phyloP scores from a whole-genome alignment of 768 basidiomycete species.

The Nidularia pulvinata region DNA sequence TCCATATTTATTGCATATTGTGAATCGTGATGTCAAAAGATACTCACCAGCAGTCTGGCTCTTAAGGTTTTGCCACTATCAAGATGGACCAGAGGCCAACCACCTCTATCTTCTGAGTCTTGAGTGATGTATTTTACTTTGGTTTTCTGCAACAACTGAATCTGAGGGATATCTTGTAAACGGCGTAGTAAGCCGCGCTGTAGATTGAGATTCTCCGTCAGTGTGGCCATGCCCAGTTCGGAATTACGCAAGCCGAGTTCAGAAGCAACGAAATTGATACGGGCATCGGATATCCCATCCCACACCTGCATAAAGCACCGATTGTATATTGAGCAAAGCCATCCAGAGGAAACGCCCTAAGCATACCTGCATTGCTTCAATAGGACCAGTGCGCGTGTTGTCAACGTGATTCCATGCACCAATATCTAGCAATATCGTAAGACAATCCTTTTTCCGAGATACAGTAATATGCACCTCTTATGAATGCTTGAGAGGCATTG shows the following conservation, averaged over 20 bases:
- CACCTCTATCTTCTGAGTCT: slow-evolving; percentile 48
- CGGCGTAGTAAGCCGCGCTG: slow-evolving; percentile 80
- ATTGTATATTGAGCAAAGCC: background rate
- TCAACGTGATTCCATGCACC: slow-evolving; percentile 88
- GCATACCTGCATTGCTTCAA: slow-evolving; percentile 85
- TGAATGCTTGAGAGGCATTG: slow-evolving; percentile 64
- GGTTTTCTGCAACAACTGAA: slow-evolving; percentile 70
- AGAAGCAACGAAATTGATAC: slow-evolving; percentile 68
- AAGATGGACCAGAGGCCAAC: slow-evolving; percentile 82
- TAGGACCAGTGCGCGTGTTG: slow-evolving; percentile 57
- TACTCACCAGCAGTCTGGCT: slow-evolving; percentile 72
- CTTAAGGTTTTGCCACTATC: slow-evolving; percentile 66
- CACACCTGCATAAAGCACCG: slow-evolving; percentile 58
- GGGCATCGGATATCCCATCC: slow-evolving; percentile 87
- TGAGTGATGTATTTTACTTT: slow-evolving; percentile 72
- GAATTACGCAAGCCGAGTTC: slow-evolving; percentile 32
- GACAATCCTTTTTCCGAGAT: no score
- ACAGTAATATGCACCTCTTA: slow-evolving; percentile 45
- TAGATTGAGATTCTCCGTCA: slow-evolving; percentile 93
- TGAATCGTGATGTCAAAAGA: background rate
- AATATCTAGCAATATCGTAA: slow-evolving; percentile 46
- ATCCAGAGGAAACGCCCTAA: background rate
- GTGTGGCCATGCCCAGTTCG: slow-evolving; percentile 63
- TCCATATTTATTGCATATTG: background rate
- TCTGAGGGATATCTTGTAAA: slow-evolving; percentile 46